Evolutionary conservation across 192 early-diverging fungal genomes (phyloP).

Genomic region (Coemansia sp.): DNA sequence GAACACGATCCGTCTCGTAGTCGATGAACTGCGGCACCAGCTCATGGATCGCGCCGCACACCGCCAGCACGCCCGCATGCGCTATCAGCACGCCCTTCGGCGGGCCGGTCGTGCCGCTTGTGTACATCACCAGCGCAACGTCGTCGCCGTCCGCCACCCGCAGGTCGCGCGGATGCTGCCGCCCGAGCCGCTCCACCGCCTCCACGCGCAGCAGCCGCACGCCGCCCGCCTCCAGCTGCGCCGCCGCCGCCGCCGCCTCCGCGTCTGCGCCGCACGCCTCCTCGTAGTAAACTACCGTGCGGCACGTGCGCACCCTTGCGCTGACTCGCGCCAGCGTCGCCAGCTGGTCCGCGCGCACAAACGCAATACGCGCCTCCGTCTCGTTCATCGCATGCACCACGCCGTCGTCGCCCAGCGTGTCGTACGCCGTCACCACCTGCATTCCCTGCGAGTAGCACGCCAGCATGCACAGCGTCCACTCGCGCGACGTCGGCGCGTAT

Average conservation of each 20-base stretch:
- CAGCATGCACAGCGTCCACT: constrained; percentile 50
- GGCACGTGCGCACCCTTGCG: constrained; percentile 24
- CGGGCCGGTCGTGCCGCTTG: constrained; percentile 85
- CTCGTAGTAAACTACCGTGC: constrained; percentile 60
- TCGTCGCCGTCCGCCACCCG: constrained; percentile 70
- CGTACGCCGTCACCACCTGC: constrained; percentile 81
- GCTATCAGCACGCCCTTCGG: constrained; percentile 90
- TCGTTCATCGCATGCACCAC: constrained; percentile 84
- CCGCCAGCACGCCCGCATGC: constrained; percentile 80
- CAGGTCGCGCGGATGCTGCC: constrained; percentile 62
- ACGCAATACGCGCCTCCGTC: constrained; percentile 67
- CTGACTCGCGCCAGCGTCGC: constrained; percentile 17
- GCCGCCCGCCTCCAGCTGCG: constrained; percentile 40
- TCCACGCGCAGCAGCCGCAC: constrained; percentile 62
- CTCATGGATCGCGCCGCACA: constrained; percentile 56
- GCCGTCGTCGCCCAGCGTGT: constrained; percentile 82
- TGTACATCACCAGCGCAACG: constrained; percentile 87
- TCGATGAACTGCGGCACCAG: constrained; percentile 46
- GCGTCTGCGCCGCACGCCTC: constrained; percentile 38
- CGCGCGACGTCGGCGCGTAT: constrained; percentile 65
- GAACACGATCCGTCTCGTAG: constrained; percentile 60
- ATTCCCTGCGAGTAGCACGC: constrained; percentile 66
- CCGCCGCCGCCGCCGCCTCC: constrained; percentile 54
- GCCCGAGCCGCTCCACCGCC: constrained; percentile 66
- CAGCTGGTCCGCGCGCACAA: constrained; percentile 59